These are phyloP conservation scores for Paxillus rubicundulus DNA, from an alignment of 768 basidiomycete genomes.

Conservation along the genomic window DNA sequence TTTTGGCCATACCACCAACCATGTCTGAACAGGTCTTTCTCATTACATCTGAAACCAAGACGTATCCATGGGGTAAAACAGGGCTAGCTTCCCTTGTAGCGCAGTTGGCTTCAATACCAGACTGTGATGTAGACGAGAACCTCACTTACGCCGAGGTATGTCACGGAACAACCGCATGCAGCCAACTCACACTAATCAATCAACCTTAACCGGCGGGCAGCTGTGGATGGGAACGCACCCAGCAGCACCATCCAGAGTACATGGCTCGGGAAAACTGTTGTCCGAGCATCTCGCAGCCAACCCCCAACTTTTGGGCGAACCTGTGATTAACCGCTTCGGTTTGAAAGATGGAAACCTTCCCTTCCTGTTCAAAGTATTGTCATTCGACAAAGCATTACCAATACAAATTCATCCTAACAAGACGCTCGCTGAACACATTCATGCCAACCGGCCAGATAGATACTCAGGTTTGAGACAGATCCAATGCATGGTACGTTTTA, in stretches of 20 bases:
- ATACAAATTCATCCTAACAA: slow-evolving; percentile 61
- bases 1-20: background rate
- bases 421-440: slow-evolving; percentile 41
- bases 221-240: slow-evolving; percentile 66
- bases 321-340: slow-evolving; percentile 25
- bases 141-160: slow-evolving; percentile 57
- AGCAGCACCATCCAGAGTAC: slow-evolving; percentile 40
- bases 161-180: background rate
- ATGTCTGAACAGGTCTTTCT: slow-evolving; percentile 19
- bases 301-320: slow-evolving; percentile 37
- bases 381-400: slow-evolving; percentile 52
- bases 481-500: too few species aligned
- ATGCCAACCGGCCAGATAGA: slow-evolving; percentile 39
- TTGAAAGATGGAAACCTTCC: slow-evolving; percentile 38
- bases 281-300: slow-evolving; percentile 34
- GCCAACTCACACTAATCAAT: background rate
- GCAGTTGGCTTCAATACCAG: slow-evolving; percentile 36
- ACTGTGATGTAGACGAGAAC: slow-evolving; percentile 40
- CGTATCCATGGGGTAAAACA: slow-evolving; percentile 54
- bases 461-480: background rate
- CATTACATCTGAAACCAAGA: slow-evolving; percentile 33
- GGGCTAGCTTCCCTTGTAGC: slow-evolving; percentile 48
- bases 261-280: slow-evolving; percentile 24
- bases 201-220: slow-evolving; percentile 26
- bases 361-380: slow-evolving; percentile 57